These are phyloP conservation scores for Aspergillus hortae DNA, from an alignment of 2,329 filamentous ascomycete genomes.

Conservation along the genomic window DNA sequence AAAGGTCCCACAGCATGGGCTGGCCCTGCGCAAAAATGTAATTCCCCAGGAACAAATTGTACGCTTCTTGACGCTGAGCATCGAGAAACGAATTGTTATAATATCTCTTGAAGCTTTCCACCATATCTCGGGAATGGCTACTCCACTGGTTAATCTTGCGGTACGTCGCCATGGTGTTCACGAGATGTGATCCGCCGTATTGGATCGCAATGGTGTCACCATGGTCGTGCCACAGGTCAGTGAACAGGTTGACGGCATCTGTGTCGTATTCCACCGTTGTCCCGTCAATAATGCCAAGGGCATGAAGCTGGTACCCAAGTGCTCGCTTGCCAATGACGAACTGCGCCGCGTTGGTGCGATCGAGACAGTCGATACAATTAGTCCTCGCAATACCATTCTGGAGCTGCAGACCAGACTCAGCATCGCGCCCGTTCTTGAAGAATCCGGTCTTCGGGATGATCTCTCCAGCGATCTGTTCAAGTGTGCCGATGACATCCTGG, in stretches of 20 bases:
- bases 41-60: constrained; percentile 94
- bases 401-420: constrained; percentile 61
- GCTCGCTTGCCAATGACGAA: constrained; percentile 97
- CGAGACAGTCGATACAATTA: constrained; percentile 96
- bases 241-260: constrained; percentile 92
- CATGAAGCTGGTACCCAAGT: constrained; percentile 85
- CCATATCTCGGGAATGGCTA: constrained; percentile 95
- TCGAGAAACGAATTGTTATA: constrained; percentile 99
- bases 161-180: constrained; percentile 99
- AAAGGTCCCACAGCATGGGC: constrained; percentile 94
- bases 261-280: constrained; percentile 87
- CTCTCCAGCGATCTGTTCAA: constrained; percentile 85
- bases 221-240: constrained; percentile 97
- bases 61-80: constrained; percentile 95
- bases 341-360: constrained; percentile 94
- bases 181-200: constrained; percentile 93
- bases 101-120: constrained; percentile 97
- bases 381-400: constrained; percentile 93
- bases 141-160: constrained; percentile 99
- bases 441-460: constrained; percentile 84
- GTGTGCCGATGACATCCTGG: constrained; percentile 87
- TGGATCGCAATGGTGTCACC: constrained; percentile 97
- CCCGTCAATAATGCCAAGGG: constrained; percentile 78
- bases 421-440: constrained; percentile 84
- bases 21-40: constrained; percentile 85